Base-by-base conservation (phyloP, 768 basidiomycete genomes). In the Amylocystis lapponica region DNA sequence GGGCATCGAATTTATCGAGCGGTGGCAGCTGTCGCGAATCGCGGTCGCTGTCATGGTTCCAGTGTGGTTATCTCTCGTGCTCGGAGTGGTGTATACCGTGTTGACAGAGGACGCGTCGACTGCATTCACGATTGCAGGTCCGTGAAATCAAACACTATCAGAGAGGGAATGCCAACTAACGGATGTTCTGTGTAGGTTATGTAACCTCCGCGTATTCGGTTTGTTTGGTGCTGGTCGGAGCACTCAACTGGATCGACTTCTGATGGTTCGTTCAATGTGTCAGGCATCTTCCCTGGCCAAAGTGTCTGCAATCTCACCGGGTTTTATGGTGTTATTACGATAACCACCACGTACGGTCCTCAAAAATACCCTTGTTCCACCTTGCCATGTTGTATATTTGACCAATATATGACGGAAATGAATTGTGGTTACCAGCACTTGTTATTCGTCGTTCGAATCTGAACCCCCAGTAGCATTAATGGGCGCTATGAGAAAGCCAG, bases 131-230 rank as follows among this genome's bases (percentile, higher is more conserved):
- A 45, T 49, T 25, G 41, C 53, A 26, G 50, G 53, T 49, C 21
- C 37, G 48, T 41, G n/a, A n/a, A n/a, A n/a, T n/a, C n/a, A n/a
- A n/a, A n/a, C n/a, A n/a, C n/a, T n/a, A 14, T 37, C 17, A 16
- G 19, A 20, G 22, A 20, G 14, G 22, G n/a, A 14, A n/a, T n/a
- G n/a, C n/a, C n/a, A n/a, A 11, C 13, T 41, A 27, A 39, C n/a
- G 14, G 13, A 39, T 11, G 10, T 21, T 8, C 19, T n/a, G 19
- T n/a, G 1, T 27, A 54, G 53, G 49, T 13, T 54, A 54, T 26
- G 44, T 54, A 41, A 54, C 53, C 4, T 50, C 49, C 16, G 53
- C 53, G 16, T 45, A 45, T 53, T 54, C 53, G 12, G 53, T 54
- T 17, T 51, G 49, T 38, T 39, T 54, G 4, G 53, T 51, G 4